These are phyloP conservation scores for Paramyrothecium roridum DNA, from an alignment of 2,329 filamentous ascomycete genomes.

Conservation along the genomic window DNA sequence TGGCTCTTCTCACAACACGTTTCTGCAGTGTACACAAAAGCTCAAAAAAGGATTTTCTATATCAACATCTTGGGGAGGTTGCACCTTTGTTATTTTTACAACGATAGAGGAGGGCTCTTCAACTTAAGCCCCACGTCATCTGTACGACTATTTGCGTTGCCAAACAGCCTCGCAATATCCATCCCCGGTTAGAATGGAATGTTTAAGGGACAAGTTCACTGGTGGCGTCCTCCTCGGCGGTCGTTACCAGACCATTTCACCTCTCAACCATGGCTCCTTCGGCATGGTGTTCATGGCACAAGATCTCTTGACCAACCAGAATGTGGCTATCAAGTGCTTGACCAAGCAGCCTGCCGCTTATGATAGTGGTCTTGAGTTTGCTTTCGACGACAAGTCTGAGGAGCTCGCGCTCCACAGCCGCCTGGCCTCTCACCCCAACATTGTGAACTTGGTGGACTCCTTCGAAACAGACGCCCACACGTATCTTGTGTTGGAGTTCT, in stretches of 20 bases:
- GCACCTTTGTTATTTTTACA: background rate
- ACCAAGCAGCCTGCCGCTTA: conserved; percentile 72
- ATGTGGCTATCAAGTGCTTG: conserved; percentile 94
- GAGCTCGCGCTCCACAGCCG: conserved; percentile 76
- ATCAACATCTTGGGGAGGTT: background rate
- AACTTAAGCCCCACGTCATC: background rate
- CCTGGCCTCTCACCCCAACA: conserved; percentile 79
- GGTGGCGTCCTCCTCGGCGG: conserved; percentile 79
- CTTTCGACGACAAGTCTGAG: conserved; percentile 79
- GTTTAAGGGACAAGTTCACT: conserved; percentile 78
- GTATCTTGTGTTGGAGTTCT: conserved; percentile 94
- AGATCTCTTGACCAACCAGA: conserved; percentile 71
- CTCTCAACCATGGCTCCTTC: conserved; percentile 97
- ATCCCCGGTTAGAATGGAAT: conserved; percentile 60
- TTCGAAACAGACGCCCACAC: conserved; percentile 90
- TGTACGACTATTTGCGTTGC: conserved; percentile 1
- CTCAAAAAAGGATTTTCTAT: conserved; percentile 1
- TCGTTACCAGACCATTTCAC: conserved; percentile 86
- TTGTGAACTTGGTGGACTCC: conserved; percentile 86
- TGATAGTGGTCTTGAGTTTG: conserved; percentile 60
- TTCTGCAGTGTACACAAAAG: conserved; percentile 1
- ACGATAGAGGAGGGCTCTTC: background rate
- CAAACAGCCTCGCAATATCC: background rate
- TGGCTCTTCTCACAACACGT: background rate
- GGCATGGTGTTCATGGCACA: conserved; percentile 96